phyloP scores from a whole-genome alignment of 2,329 filamentous ascomycete genomes.

The Aspergillus chevalieri region DNA sequence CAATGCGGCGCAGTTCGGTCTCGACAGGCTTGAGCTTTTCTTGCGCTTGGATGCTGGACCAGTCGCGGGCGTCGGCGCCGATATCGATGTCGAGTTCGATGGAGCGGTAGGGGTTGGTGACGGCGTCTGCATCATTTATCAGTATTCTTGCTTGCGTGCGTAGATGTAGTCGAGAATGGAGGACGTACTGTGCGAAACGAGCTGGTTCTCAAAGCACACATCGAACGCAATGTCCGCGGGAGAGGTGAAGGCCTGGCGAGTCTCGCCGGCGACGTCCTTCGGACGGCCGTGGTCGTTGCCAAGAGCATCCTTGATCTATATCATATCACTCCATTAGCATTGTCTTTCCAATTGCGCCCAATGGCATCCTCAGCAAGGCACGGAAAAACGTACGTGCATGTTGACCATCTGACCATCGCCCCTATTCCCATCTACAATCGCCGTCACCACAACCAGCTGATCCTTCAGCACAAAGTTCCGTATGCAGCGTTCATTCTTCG shows the following conservation, averaged over 20 bases:
- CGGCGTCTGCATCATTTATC: conserved; percentile 22
- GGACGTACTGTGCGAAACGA: conserved; percentile 58
- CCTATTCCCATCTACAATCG: conserved; percentile 74
- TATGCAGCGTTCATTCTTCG: conserved; percentile 78
- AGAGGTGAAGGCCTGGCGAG: conserved; percentile 88
- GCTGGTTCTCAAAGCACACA: conserved; percentile 88
- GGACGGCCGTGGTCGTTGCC: conserved; percentile 94
- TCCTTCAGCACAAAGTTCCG: conserved; percentile 91
- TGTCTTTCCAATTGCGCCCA: not conserved
- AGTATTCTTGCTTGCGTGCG: not conserved
- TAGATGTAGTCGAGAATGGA: not conserved
- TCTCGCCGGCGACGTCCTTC: conserved; percentile 85
- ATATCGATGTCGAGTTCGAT: conserved; percentile 94
- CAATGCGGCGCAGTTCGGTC: conserved; percentile 84
- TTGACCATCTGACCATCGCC: conserved; percentile 92
- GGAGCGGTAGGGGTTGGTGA: conserved; percentile 55
- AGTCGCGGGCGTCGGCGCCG: conserved; percentile 94
- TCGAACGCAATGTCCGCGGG: conserved; percentile 89
- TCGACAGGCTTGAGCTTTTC: conserved; percentile 98
- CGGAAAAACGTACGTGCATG: conserved; percentile 64
- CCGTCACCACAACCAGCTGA: conserved; percentile 91
- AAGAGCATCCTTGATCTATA: conserved; percentile 84
- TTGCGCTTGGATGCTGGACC: conserved; percentile 88
- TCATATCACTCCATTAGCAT: not conserved
- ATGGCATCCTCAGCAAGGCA: not conserved